phyloP scores from a whole-genome alignment of 78 protist genomes.

The Trichosphaerium sp. region DNA sequence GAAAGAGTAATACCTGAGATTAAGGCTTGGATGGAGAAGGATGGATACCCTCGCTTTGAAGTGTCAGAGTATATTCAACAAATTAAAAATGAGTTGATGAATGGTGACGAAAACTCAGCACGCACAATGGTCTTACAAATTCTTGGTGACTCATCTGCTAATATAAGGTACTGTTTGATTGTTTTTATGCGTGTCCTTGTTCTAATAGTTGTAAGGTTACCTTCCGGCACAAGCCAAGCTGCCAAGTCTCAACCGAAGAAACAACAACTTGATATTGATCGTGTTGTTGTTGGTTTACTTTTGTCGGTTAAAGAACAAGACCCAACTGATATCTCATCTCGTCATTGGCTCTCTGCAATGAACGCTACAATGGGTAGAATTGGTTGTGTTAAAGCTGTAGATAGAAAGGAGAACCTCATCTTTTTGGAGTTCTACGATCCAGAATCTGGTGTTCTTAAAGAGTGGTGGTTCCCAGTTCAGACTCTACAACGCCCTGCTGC shows the following conservation, averaged over 20 bases:
- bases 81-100: not conserved
- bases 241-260: not conserved
- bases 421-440: conserved; percentile 3
- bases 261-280: not conserved
- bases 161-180: not conserved
- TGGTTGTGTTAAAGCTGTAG: not conserved
- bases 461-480: conserved; percentile 8
- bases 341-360: not conserved
- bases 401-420: not conserved
- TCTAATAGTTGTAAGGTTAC: not conserved
- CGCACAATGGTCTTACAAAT: not conserved
- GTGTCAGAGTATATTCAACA: conserved; percentile 1
- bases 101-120: not conserved
- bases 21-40: not conserved
- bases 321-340: no score
- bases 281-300: not conserved
- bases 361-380: not conserved
- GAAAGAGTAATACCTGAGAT: not conserved
- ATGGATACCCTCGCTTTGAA: not conserved
- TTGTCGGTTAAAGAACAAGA: not conserved
- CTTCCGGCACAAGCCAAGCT: not conserved
- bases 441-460: not conserved
- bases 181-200: not conserved
- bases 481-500: no score
- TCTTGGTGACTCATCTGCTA: not conserved